Evolutionary conservation across 352 stramenopile species (phyloP), one percentile per base, ranked within the genome.

Genomic region (Saprolegnia diclina): DNA sequence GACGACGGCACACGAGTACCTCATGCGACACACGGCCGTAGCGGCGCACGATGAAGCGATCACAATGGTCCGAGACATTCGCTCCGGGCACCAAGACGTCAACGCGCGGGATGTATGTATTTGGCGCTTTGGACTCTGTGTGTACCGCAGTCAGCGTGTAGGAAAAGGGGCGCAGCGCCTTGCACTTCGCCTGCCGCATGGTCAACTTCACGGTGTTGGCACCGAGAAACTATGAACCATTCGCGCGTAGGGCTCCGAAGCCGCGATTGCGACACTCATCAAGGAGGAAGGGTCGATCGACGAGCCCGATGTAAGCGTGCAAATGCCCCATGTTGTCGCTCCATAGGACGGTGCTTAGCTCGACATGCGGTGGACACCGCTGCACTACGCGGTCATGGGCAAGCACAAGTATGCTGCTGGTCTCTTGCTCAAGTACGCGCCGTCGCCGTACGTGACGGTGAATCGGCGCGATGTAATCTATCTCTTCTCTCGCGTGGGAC

Each of bases 341-440:
- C 10, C 45, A 24, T 35, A 62, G n/a, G n/a, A n/a, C n/a, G n/a
- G 3, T 46, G 22, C 0, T 7, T 26, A 92, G 85, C 67, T 89
- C 22, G 85, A 91, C 54, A 90, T 88, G 80, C 77, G 79, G 11
- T 92, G 82, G 85, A 92, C 81, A n/a, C 82, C 82, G 0, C 68
- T 92, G 32, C 85, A 92, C 54, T 91, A 86, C 32, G 82, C 85
- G 6, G 76, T 87, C n/a, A 90, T 92, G 81, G 82, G 82, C 52
- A 82, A 80, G 24, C 80, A 90, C 35, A 79, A 83, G 56, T 71
- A 72, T 6, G 80, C 89, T 42, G 82, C 76, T 0, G 71, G 70
- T 56, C 75, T 74, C 5, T 72, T 92, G 29, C 55, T 92, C 11
- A 82, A 89, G 42, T 88, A 90, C 65, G 79, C 85, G 14, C 85